phyloP scores from a whole-genome alignment of 768 basidiomycete species.

The Lactarius deliciosus region DNA sequence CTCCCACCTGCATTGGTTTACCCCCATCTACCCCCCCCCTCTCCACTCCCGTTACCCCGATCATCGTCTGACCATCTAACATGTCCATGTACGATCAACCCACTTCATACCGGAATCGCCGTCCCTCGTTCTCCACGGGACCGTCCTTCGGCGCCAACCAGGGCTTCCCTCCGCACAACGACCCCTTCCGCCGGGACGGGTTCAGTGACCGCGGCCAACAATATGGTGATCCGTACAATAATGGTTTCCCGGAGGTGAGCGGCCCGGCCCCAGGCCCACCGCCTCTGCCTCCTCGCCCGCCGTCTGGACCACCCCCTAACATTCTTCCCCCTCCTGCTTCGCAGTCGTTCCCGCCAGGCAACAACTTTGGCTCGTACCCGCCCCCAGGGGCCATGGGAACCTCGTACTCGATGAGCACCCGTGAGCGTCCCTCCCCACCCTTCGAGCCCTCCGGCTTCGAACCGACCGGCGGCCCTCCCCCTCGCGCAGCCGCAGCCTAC shows the following conservation, averaged over 20 bases:
- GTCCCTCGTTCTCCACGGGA: conserved; percentile 17
- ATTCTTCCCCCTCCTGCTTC: neutral
- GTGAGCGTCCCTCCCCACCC: conserved; percentile 19
- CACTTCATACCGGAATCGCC: conserved; percentile 7
- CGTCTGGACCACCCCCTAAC: conserved; percentile 10
- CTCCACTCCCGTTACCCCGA: conserved; percentile 5
- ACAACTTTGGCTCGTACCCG: conserved; percentile 6
- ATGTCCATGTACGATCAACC: conserved; percentile 24
- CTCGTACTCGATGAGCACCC: conserved; percentile 16
- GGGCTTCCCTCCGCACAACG: conserved; percentile 15
- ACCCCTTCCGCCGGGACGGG: conserved; percentile 17
- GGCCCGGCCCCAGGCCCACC: conserved; percentile 16
- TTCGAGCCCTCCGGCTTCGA: conserved; percentile 15
- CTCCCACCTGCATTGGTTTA: conserved; percentile 11
- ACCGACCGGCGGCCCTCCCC: conserved; percentile 10
- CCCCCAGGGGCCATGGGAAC: conserved; percentile 16
- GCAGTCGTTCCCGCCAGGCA: conserved; percentile 10
- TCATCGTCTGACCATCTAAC: conserved; percentile 9
- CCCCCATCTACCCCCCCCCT: neutral
- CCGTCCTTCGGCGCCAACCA: conserved; percentile 1
- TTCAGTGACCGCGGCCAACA: conserved; percentile 18
- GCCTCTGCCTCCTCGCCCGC: neutral
- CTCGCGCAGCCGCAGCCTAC: conserved; percentile 15
- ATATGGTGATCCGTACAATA: conserved; percentile 12
- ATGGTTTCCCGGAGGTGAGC: conserved; percentile 27